These are phyloP conservation scores for Petunia axillaris DNA, from an alignment of 257 asterid species.

Conservation along the genomic window DNA sequence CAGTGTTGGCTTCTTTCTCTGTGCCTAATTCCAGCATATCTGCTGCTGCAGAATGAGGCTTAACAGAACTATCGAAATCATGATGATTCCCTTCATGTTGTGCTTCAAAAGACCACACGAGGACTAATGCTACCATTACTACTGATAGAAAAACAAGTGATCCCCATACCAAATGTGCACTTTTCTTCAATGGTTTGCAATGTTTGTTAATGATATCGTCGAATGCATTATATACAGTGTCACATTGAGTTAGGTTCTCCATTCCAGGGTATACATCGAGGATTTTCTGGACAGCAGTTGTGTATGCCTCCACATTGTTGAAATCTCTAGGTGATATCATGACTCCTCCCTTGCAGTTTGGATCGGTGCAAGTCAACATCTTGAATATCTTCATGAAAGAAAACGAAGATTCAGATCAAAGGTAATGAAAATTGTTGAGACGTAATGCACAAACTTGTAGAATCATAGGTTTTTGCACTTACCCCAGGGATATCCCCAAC, in stretches of 20 bases:
- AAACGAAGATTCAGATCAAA: background rate
- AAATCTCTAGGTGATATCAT: constrained; percentile 47
- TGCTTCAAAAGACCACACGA: constrained; percentile 48
- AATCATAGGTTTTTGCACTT: background rate
- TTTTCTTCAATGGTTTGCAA: constrained; percentile 67
- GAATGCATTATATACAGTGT: constrained; percentile 64
- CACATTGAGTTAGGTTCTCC: constrained; percentile 73
- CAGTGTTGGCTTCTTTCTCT: constrained; percentile 18
- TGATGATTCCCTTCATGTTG: constrained; percentile 38
- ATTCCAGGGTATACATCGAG: constrained; percentile 75
- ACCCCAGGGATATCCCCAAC: constrained; percentile 74
- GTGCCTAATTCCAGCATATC: constrained; percentile 42
- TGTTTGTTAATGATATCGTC: constrained; percentile 54
- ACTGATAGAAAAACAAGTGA: constrained; percentile 56
- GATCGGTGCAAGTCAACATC: constrained; percentile 61
- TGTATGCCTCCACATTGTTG: constrained; percentile 53
- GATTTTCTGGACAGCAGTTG: constrained; percentile 63
- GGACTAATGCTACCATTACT: constrained; percentile 54
- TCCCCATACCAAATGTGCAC: constrained; percentile 58
- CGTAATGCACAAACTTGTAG: background rate
- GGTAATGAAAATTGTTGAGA: background rate
- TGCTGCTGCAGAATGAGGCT: constrained; percentile 44
- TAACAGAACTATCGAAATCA: constrained; percentile 50
- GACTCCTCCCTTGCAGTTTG: constrained; percentile 72
- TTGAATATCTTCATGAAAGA: constrained; percentile 42